Conservation (phyloP, 2,329 filamentous ascomycete species). For the Bipolaris bicolor region DNA sequence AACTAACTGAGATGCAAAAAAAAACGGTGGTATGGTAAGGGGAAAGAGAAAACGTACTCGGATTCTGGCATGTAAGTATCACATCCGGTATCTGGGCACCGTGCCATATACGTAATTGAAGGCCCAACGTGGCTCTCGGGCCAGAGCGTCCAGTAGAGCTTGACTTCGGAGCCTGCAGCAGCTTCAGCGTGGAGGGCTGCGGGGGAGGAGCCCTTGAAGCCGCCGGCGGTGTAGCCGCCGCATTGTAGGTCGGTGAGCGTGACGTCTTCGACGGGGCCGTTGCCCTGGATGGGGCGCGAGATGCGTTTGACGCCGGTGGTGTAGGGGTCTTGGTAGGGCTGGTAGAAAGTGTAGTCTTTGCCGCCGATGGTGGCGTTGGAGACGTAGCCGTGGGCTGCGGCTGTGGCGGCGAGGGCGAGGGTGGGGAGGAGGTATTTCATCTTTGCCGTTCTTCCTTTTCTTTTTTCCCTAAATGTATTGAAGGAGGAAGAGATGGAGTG, state of each 20-base stretch:
- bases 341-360: conserved; percentile 43
- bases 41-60: conserved; percentile 26
- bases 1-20: too few relatives aligned
- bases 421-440: conserved; percentile 44
- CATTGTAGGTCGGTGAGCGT: conserved; percentile 63
- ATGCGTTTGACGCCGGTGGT: conserved; percentile 53
- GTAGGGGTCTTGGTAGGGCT: conserved; percentile 46
- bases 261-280: conserved; percentile 64
- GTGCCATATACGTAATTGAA: conserved; percentile 65
- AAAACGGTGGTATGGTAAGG: too few relatives aligned
- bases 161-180: conserved; percentile 61
- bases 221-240: conserved; percentile 59
- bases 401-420: conserved; percentile 37
- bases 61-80: conserved; percentile 57
- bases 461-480: neutral
- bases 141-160: conserved; percentile 62
- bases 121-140: conserved; percentile 60
- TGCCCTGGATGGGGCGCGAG: conserved; percentile 63
- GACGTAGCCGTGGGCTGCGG: conserved; percentile 46
- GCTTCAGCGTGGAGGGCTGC: conserved; percentile 61
- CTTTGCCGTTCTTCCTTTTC: conserved; percentile 3
- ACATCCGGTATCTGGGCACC: conserved; percentile 61
- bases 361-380: conserved; percentile 44
- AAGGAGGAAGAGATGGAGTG: conserved; percentile 3
- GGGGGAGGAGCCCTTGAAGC: conserved; percentile 58